These are phyloP conservation scores for Malassezia slooffiae DNA, from an alignment of 1,284 basidiomycete species.

Conservation along the genomic window DNA sequence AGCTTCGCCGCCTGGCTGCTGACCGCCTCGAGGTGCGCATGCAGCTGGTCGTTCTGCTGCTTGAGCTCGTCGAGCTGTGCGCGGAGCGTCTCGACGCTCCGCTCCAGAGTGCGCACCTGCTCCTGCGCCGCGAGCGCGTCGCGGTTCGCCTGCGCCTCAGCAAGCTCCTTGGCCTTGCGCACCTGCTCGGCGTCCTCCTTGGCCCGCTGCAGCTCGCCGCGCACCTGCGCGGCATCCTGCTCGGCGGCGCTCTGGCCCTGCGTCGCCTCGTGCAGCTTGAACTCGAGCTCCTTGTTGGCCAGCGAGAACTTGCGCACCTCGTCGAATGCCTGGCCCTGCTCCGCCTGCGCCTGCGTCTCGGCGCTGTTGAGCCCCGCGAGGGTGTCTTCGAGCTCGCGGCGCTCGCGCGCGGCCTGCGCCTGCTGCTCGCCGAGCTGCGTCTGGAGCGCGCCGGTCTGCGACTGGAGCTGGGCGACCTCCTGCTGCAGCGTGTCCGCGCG, in stretches of 20 bases:
- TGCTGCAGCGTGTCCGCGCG: too few species aligned
- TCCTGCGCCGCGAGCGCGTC: constrained; percentile 71
- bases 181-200: constrained; percentile 20
- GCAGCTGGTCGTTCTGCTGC: constrained; percentile 66
- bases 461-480: too few species aligned
- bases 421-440: constrained; percentile 52
- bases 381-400: constrained; percentile 39
- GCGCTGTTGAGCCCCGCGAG: constrained; percentile 34
- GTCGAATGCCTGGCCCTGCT: constrained; percentile 52
- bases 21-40: constrained; percentile 74
- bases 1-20: constrained; percentile 69
- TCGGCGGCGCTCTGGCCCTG: constrained; percentile 53
- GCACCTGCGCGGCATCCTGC: constrained; percentile 59
- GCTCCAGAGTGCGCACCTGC: constrained; percentile 64
- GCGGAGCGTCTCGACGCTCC: constrained; percentile 63
- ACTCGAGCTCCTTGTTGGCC: constrained; percentile 67
- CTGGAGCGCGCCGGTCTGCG: constrained; percentile 2
- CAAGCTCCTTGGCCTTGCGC: constrained; percentile 53
- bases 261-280: constrained; percentile 63
- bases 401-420: constrained; percentile 59
- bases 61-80: constrained; percentile 62
- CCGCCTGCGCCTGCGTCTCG: constrained; percentile 45
- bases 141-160: constrained; percentile 58
- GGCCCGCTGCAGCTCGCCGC: constrained; percentile 23
- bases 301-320: constrained; percentile 53